Base-by-base conservation (phyloP, 352 stramenopile species). In the Phytophthora gonapodyides region DNA sequence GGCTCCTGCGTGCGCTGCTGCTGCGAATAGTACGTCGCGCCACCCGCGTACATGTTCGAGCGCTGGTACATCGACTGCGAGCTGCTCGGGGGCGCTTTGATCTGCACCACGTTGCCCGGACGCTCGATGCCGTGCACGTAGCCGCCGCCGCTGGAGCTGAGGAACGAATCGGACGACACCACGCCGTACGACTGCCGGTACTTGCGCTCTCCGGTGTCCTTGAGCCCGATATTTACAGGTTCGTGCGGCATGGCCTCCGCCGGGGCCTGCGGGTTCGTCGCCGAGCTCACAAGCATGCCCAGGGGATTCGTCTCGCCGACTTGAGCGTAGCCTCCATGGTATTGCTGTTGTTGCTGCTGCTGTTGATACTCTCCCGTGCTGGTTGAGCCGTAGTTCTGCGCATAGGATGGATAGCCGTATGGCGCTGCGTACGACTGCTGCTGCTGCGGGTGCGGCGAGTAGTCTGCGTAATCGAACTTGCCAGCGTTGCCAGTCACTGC, bases 211-310 rank as follows among this genome's bases (percentile, higher is more conserved):
- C 31, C 67, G n/a, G 46, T 62, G 45, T 82, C 72, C 43, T 78
- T 78, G 15, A 68, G 66, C 7, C 65, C 69, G 36, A 77, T 72
- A 61, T 74, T 71, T 44, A 77, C 61, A 24, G 64, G 52, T 41
- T 77, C 69, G 17, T 77, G 69, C 15, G 69, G 69, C 69, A 77
- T 77, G 42, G 69, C 69, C 21, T 77, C 69, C 11, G 62, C 66
- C 36, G 75, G 59, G 4, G 59, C 56, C 33, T 74, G 70, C 24
- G 59, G 35, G 30, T 83, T 79, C 43, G 77, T 87, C 27, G 77
- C 75, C 1, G 77, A 87, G 42, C 69, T 84, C 53, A 87, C 77
- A 19, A 87, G 48, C 73, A 84, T 84, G 1, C 77, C 77, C 15
- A 87, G 64, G 11, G 77, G 57, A 54, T 81, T 80, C 30, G 61